phyloP scores from a whole-genome alignment of 768 basidiomycete genomes.

The Hypholoma fasciculare region DNA sequence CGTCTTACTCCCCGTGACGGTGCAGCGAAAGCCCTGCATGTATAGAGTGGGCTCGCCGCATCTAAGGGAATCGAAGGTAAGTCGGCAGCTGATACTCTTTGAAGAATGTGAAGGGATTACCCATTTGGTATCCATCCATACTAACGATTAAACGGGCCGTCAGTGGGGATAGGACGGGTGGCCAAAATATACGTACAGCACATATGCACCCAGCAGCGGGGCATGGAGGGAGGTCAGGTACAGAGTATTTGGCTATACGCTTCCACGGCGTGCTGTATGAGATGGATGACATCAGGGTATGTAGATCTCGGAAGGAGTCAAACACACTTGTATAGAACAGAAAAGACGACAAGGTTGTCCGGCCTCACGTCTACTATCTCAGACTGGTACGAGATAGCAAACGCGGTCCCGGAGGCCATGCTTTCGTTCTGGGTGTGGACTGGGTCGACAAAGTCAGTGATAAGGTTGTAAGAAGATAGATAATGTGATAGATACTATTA shows the following conservation, averaged over 20 bases:
- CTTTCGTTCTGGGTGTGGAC: constrained; percentile 46
- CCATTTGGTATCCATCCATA: constrained; percentile 4
- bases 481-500: constrained; percentile 29
- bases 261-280: constrained; percentile 35
- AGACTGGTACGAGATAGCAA: constrained; percentile 46
- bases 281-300: neutral
- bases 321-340: constrained; percentile 28
- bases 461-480: neutral
- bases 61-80: constrained; percentile 7
- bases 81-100: too few relatives aligned
- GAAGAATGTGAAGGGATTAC: neutral
- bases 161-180: neutral
- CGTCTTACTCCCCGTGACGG: constrained; percentile 23
- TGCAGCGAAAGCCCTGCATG: constrained; percentile 36
- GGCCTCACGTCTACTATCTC: constrained; percentile 38
- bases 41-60: constrained; percentile 43
- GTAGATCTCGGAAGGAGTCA: neutral
- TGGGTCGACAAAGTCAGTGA: constrained; percentile 8
- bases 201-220: constrained; percentile 36
- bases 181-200: constrained; percentile 15
- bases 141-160: neutral
- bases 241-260: constrained; percentile 33
- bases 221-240: constrained; percentile 36
- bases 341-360: constrained; percentile 45
- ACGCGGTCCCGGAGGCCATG: constrained; percentile 45